These are phyloP conservation scores for Clavispora fructus DNA, from an alignment of 805 yeast genomes.

Conservation along the genomic window DNA sequence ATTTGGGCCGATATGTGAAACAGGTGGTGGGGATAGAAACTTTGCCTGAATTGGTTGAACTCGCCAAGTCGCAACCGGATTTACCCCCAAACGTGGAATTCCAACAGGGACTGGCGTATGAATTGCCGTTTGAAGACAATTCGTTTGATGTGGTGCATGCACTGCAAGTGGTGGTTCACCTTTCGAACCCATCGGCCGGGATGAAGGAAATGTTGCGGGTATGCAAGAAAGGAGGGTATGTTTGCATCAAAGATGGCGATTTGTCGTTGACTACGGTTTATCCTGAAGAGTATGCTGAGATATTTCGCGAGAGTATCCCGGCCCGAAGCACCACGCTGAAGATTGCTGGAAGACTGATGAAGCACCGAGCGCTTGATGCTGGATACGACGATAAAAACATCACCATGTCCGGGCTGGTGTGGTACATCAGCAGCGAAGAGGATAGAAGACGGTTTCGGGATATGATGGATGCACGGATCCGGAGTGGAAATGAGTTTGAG, in stretches of 20 bases:
- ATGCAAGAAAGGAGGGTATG: conserved; percentile 26
- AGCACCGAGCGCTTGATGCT: conserved; percentile 13
- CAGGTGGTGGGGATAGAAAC: conserved; percentile 29
- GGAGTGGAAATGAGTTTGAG: conserved; percentile 6
- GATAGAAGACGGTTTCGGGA: conserved; percentile 7
- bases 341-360: conserved; percentile 16
- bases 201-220: conserved; percentile 34
- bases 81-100: conserved; percentile 15
- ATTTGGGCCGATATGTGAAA: conserved; percentile 25
- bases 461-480: conserved; percentile 10
- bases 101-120: conserved; percentile 24
- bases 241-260: conserved; percentile 31
- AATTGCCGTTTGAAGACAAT: conserved; percentile 29
- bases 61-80: conserved; percentile 4
- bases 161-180: conserved; percentile 35
- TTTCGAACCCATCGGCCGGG: conserved; percentile 28
- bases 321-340: conserved; percentile 4
- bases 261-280: conserved; percentile 10
- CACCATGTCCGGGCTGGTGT: conserved; percentile 9
- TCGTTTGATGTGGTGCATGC: conserved; percentile 36
- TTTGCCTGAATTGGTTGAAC: conserved; percentile 23
- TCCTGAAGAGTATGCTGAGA: conserved; percentile 15
- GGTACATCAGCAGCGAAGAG: conserved; percentile 11
- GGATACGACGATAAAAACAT: conserved; percentile 13
- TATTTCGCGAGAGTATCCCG: conserved; percentile 3